Evolutionary conservation across 768 basidiomycete genomes (phyloP).

Genomic region (Suillus tomentosus): DNA sequence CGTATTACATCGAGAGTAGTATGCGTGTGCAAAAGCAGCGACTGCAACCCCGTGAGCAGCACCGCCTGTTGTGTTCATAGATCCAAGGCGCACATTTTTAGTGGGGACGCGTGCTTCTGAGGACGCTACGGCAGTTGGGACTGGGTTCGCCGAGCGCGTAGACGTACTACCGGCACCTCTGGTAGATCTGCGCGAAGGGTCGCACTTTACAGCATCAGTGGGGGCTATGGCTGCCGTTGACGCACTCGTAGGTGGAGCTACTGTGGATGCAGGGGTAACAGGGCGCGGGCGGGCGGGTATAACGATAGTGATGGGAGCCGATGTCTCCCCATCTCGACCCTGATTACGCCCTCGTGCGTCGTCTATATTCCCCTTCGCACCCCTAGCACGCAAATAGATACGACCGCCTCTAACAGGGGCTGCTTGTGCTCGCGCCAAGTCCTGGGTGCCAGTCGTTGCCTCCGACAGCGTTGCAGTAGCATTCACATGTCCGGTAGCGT

Average conservation of each 20-base stretch:
- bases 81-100: neutral
- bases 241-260: neutral
- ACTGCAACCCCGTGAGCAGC: neutral
- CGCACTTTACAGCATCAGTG: neutral
- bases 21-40: neutral
- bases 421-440: neutral
- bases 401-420: neutral
- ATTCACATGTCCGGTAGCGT: neutral
- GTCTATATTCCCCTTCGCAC: conserved; percentile 1
- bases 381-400: neutral
- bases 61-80: neutral
- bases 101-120: neutral
- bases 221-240: neutral
- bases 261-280: too few species aligned
- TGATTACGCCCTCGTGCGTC: neutral
- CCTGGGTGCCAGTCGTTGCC: neutral
- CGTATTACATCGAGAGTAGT: neutral
- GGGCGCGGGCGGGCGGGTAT: neutral
- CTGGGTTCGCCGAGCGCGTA: neutral
- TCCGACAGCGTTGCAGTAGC: neutral
- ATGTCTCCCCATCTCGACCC: neutral
- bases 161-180: neutral
- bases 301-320: neutral
- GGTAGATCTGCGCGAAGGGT: neutral
- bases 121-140: neutral